Percentiles rank a stretch among this genome's conserved stretches.
Conservation (phyloP, 2,329 filamentous ascomycete genomes). For the Diaporthe sp. region DNA sequence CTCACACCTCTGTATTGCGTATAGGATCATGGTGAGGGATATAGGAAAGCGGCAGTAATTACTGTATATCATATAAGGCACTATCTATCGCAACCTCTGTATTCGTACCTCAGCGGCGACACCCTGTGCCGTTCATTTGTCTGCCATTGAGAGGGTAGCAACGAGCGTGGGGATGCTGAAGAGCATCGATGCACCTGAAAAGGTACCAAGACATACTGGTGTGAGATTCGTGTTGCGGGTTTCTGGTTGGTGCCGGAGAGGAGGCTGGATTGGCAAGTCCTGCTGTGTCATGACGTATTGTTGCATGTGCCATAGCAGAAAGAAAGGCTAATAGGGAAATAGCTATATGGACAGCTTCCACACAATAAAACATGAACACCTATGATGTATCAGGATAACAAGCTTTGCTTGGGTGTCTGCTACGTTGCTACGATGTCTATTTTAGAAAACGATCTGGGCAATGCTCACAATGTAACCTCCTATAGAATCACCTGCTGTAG, state of each 20-base stretch:
- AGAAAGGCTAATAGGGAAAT: conserved; percentile 34
- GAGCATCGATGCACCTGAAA: conserved; percentile 34
- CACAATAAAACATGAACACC: conserved; percentile 36
- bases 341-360: conserved; percentile 36
- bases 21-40: conserved; percentile 35
- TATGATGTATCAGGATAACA: background rate
- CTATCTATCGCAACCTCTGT: conserved; percentile 32
- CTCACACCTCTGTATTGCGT: conserved; percentile 30
- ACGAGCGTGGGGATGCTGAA: conserved; percentile 36
- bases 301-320: conserved; percentile 31
- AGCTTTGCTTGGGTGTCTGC: too few relatives aligned
- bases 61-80: conserved; percentile 36
- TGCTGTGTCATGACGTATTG: background rate
- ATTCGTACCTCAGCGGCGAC: too few relatives aligned
- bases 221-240: background rate
- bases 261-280: background rate
- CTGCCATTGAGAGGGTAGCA: too few relatives aligned
- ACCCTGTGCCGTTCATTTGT: too few relatives aligned
- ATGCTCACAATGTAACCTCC: too few relatives aligned
- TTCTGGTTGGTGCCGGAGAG: background rate
- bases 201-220: conserved; percentile 41
- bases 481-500: too few relatives aligned
- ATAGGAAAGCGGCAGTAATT: conserved; percentile 31
- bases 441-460: too few relatives aligned
- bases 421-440: too few relatives aligned